These are phyloP conservation scores for Tripidium arundinaceum DNA, from an alignment of 202 grass and related monocot species.

Conservation along the genomic window DNA sequence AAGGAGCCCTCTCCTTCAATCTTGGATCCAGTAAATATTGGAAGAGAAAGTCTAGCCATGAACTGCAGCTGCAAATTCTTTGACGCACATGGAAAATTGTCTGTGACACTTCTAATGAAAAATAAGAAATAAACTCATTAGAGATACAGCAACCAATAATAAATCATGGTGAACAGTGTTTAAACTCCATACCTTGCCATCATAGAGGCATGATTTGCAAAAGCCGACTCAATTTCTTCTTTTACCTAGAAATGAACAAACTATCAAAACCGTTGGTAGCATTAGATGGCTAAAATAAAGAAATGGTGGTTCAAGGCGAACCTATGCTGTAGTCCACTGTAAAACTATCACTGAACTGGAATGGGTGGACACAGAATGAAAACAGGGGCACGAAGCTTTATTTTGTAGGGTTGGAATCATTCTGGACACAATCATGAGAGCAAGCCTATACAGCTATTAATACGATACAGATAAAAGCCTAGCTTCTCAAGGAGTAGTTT, in stretches of 20 bases:
- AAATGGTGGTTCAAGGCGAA: not conserved
- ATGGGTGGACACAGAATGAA: not conserved
- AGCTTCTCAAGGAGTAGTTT: not conserved
- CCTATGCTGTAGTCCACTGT: not conserved
- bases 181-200: conserved; percentile 48
- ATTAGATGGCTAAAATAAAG: not conserved
- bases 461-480: not conserved
- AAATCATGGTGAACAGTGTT: not conserved
- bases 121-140: conserved; percentile 36
- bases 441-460: not conserved
- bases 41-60: conserved; percentile 78
- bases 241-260: conserved; percentile 61
- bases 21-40: conserved; percentile 82
- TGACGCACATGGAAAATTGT: conserved; percentile 35
- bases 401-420: not conserved
- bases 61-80: conserved; percentile 73
- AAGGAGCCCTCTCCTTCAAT: conserved; percentile 79
- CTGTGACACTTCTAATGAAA: conserved; percentile 26
- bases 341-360: conserved; percentile 6
- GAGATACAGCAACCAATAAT: not conserved
- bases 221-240: conserved; percentile 87
- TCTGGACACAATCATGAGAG: not conserved
- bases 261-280: not conserved
- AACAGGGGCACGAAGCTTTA: not conserved
- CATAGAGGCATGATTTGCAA: conserved; percentile 64